Conservation (phyloP, 345 rosid genomes). For the Acer negundo region DNA sequence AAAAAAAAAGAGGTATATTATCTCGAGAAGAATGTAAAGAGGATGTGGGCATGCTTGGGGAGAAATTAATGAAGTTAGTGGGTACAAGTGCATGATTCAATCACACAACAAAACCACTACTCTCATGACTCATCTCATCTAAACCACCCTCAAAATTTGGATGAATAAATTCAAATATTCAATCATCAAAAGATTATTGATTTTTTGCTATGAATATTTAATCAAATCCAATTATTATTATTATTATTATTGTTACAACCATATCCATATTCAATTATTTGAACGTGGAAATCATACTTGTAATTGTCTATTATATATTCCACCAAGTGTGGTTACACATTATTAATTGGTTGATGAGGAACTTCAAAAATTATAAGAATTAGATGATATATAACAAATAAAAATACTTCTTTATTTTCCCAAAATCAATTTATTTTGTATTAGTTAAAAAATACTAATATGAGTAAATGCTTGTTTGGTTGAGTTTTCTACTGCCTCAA, state of each 20-base stretch:
- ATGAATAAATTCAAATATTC: neutral
- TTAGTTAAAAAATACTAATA: too few relatives aligned
- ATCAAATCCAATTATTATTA: neutral
- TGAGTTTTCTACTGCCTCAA: too few relatives aligned
- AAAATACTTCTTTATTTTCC: neutral
- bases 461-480: too few relatives aligned
- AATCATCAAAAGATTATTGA: conserved; percentile 13
- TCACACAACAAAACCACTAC: conserved; percentile 25
- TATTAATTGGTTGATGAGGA: neutral
- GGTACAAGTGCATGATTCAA: conserved; percentile 11
- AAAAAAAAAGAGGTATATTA: neutral
- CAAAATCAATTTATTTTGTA: too few relatives aligned
- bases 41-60: neutral
- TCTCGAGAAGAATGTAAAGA: conserved; percentile 12
- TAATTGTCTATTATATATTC: neutral
- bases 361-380: neutral
- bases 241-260: too few relatives aligned
- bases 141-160: neutral
- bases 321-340: neutral
- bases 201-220: neutral
- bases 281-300: neutral
- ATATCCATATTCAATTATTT: neutral
- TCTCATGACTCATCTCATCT: neutral
- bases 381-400: too few relatives aligned
- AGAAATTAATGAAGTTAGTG: conserved; percentile 31